phyloP scores from a whole-genome alignment of 139 green algal species.

The Chlamydomonas incerta region DNA sequence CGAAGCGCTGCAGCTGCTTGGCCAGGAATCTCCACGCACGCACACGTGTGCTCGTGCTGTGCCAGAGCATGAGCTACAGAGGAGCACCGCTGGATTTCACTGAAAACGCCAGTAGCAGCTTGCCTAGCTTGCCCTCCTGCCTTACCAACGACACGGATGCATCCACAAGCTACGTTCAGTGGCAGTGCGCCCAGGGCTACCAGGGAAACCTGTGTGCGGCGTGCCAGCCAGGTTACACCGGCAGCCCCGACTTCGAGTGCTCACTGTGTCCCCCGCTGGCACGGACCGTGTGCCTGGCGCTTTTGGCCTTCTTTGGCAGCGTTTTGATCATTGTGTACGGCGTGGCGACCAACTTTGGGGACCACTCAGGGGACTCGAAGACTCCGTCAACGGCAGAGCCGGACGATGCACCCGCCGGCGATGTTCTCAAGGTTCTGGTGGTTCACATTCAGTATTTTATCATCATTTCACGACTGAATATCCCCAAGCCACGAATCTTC shows the following conservation, averaged over 20 bases:
- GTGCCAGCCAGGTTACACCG: background rate
- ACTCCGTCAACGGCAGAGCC: too few relatives aligned
- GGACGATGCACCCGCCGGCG: too few relatives aligned
- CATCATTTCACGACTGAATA: background rate
- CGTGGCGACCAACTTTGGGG: background rate
- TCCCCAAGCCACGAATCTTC: background rate
- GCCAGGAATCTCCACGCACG: too few relatives aligned
- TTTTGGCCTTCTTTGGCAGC: background rate
- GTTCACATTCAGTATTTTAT: background rate
- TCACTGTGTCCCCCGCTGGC: background rate
- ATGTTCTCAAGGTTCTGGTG: background rate
- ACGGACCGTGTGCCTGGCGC: background rate
- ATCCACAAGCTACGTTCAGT: background rate
- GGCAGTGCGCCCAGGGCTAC: background rate
- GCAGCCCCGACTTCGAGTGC: background rate
- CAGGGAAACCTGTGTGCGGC: background rate
- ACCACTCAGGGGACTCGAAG: too few relatives aligned
- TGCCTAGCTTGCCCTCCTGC: background rate
- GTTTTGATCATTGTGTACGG: background rate
- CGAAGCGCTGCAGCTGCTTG: background rate
- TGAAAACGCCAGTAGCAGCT: too few relatives aligned
- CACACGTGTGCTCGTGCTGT: background rate
- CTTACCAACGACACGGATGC: too few relatives aligned
- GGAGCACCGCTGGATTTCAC: background rate
- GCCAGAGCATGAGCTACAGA: background rate